A percentile compares a stretch with the other conserved stretches of the same genome.
Conservation (phyloP, 2,329 filamentous ascomycete species). For the Thermothelomyces thermophilus region DNA sequence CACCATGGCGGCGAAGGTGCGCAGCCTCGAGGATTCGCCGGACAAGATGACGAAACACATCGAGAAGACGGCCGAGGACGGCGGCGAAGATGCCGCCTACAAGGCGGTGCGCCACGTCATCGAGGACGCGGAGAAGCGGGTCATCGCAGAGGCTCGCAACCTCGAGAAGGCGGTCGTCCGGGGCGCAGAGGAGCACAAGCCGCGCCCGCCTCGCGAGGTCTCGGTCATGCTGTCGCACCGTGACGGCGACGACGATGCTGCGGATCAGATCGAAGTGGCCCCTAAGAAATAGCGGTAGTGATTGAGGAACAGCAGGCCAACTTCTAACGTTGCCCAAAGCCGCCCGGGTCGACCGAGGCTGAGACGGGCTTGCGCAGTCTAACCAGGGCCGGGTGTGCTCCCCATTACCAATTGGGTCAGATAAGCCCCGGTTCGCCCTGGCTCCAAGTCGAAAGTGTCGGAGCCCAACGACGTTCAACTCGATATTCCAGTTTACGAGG, state of each 20-base stretch:
- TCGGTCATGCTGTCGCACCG: background rate
- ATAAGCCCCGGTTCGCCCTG: no score
- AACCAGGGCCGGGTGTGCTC: no score
- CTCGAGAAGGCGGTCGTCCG: conserved; percentile 2
- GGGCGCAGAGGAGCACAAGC: conserved; percentile 2
- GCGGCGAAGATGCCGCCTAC: background rate
- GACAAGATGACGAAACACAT: background rate
- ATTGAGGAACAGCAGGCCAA: background rate
- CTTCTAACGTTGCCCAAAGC: no score
- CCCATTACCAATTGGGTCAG: no score
- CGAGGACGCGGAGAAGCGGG: background rate
- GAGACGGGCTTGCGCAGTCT: no score
- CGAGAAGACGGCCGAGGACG: conserved; percentile 2
- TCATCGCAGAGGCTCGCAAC: background rate
- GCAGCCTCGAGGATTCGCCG: conserved; percentile 10
- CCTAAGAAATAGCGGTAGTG: background rate
- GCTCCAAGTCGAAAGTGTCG: no score
- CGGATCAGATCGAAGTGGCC: background rate
- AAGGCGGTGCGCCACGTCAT: background rate
- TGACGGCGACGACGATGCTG: background rate
- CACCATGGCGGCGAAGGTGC: background rate
- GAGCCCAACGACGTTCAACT: no score
- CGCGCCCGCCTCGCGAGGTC: background rate
- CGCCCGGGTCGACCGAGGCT: no score
- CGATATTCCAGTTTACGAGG: no score